These are phyloP conservation scores for Calycina herbarum DNA, from an alignment of 2,329 filamentous ascomycete species.

Conservation along the genomic window DNA sequence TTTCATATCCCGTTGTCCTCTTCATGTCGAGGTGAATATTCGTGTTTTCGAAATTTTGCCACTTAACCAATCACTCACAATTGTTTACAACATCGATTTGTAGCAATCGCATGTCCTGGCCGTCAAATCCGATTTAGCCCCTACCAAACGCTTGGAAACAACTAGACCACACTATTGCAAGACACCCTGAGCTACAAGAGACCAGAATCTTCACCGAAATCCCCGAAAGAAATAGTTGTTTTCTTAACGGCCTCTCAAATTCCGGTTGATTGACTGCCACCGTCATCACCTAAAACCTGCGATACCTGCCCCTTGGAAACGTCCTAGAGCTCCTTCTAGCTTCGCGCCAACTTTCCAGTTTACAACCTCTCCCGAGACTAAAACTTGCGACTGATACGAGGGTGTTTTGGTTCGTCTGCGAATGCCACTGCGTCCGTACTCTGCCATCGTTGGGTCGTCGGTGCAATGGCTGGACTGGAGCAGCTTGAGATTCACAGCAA, in stretches of 20 bases:
- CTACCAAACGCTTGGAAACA: not conserved
- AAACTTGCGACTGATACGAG: constrained; percentile 9
- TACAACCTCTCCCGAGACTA: not conserved
- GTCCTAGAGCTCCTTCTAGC: not conserved
- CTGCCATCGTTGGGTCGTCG: constrained; percentile 56
- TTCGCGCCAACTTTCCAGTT: not conserved
- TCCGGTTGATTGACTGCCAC: not conserved
- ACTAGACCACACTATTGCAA: constrained; percentile 2
- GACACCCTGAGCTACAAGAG: not conserved
- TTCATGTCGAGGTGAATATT: not conserved
- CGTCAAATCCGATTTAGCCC: not conserved
- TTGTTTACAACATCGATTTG: not conserved
- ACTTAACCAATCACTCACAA: not conserved
- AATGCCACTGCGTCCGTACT: constrained; percentile 17
- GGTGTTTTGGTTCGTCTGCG: constrained; percentile 9
- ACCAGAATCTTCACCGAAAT: not conserved
- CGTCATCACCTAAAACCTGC: not conserved
- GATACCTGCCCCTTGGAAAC: not conserved
- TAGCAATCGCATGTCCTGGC: not conserved
- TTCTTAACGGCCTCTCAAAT: not conserved
- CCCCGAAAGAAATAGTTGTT: not conserved
- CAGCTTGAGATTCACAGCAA: constrained; percentile 97
- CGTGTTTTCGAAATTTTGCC: not conserved
- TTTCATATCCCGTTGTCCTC: not conserved
- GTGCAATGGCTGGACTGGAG: constrained; percentile 89